Evolutionary conservation across 805 yeast species (phyloP).

Genomic region (Pichia paraexigua): DNA sequence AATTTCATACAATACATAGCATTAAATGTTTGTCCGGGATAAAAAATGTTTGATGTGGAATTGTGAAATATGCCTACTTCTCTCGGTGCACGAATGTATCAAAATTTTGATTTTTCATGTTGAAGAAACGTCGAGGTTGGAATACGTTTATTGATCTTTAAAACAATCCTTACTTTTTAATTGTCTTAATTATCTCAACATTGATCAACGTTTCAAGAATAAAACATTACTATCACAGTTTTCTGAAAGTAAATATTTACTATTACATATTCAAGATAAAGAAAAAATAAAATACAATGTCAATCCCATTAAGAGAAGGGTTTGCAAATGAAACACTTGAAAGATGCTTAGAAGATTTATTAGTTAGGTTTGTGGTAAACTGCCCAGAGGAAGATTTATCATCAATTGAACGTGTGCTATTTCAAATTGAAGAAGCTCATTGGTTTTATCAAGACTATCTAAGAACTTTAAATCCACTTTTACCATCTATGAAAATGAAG

Average conservation of each 20-base stretch:
- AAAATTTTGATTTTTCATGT: background rate
- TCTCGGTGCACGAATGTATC: background rate
- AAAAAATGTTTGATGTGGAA: background rate
- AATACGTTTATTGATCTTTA: background rate
- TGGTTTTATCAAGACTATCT: slow-evolving; percentile 93
- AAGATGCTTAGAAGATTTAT: slow-evolving; percentile 72
- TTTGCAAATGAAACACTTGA: slow-evolving; percentile 62
- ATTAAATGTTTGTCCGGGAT: no score
- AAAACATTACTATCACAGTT: background rate
- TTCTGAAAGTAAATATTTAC: background rate
- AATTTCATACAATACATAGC: no score
- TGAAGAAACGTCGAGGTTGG: background rate
- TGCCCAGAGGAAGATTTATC: slow-evolving; percentile 88
- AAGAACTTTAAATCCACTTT: slow-evolving; percentile 58
- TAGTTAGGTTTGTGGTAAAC: slow-evolving; percentile 85
- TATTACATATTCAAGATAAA: background rate
- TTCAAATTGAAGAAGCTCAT: slow-evolving; percentile 96
- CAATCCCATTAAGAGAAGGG: slow-evolving; percentile 31
- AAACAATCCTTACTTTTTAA: background rate
- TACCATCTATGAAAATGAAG: slow-evolving; percentile 75
- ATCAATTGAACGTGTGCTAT: slow-evolving; percentile 72
- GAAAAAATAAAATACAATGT: slow-evolving; percentile 19
- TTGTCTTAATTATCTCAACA: background rate
- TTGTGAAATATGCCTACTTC: background rate
- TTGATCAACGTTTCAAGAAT: background rate